Conservation (phyloP, 1,284 basidiomycete species). For the Melampsora larici-populina region DNA sequence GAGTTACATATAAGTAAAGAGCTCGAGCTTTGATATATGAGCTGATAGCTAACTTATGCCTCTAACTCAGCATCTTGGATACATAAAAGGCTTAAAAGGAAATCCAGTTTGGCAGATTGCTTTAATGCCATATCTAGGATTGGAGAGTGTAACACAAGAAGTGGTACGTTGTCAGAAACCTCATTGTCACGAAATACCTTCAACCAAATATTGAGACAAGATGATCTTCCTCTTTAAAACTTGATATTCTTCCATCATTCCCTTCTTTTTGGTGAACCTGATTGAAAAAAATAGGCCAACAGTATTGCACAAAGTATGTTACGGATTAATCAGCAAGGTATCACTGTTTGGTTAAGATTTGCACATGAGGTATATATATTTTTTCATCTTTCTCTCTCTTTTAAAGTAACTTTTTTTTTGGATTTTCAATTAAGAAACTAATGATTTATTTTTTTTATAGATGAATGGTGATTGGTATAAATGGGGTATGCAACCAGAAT, state of each 20-base stretch:
- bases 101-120: constrained; percentile 40
- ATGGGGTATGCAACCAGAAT: constrained; percentile 33
- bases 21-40: no score
- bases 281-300: constrained; percentile 17
- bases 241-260: not conserved
- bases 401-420: not conserved
- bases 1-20: no score
- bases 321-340: constrained; percentile 20
- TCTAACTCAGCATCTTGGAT: constrained; percentile 4
- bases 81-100: constrained; percentile 3
- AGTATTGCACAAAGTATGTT: constrained; percentile 29
- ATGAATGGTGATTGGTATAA: constrained; percentile 43
- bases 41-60: not conserved
- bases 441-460: not conserved
- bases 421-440: no score
- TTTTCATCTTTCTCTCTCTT: no score
- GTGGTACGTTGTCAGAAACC: constrained; percentile 13
- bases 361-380: constrained; percentile 35
- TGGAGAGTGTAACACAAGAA: constrained; percentile 24
- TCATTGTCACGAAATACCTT: not conserved
- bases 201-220: not conserved
- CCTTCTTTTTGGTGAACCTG: not conserved
- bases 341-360: constrained; percentile 41
- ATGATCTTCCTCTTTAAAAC: not conserved
- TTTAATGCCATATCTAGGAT: constrained; percentile 14